These are phyloP conservation scores for Chlorella vulgaris DNA, from an alignment of 139 green algal species.

Conservation along the genomic window DNA sequence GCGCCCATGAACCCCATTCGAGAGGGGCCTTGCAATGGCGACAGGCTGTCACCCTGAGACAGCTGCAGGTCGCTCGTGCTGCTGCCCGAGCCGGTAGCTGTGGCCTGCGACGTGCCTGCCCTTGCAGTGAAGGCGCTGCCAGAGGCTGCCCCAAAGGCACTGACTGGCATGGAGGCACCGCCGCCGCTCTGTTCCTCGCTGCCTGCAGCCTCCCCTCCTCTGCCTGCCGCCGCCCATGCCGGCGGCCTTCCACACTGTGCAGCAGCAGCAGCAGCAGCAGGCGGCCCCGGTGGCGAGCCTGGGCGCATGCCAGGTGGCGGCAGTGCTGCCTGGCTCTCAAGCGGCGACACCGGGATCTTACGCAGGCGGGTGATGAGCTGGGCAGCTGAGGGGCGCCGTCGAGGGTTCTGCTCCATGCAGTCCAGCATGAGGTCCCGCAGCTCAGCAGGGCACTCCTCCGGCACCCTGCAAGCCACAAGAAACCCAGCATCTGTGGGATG, in stretches of 20 bases:
- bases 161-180: not conserved
- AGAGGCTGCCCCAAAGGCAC: constrained; percentile 1
- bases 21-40: not conserved
- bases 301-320: too few relatives aligned
- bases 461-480: constrained; percentile 25
- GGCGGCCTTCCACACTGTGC: too few relatives aligned
- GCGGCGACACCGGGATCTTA: constrained; percentile 18
- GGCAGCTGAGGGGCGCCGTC: constrained; percentile 37
- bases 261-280: too few relatives aligned
- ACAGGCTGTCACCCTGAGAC: not conserved
- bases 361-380: constrained; percentile 27
- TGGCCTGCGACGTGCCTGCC: too few relatives aligned
- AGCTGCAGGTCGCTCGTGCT: too few relatives aligned
- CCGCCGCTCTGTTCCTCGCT: not conserved
- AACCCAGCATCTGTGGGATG: not conserved
- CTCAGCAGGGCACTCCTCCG: constrained; percentile 46
- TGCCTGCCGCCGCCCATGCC: too few relatives aligned
- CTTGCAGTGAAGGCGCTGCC: not conserved
- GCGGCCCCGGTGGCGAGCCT: too few relatives aligned
- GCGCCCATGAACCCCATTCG: not conserved
- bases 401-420: constrained; percentile 46
- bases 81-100: too few relatives aligned
- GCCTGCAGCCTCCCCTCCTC: too few relatives aligned
- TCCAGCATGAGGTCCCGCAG: constrained; percentile 36
- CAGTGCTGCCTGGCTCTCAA: not conserved